Evolutionary conservation across 495 filamentous ascomycete genomes (phyloP), one percentile per base, ranked within the genome.

Genomic region (Chaetomidium leptoderma): DNA sequence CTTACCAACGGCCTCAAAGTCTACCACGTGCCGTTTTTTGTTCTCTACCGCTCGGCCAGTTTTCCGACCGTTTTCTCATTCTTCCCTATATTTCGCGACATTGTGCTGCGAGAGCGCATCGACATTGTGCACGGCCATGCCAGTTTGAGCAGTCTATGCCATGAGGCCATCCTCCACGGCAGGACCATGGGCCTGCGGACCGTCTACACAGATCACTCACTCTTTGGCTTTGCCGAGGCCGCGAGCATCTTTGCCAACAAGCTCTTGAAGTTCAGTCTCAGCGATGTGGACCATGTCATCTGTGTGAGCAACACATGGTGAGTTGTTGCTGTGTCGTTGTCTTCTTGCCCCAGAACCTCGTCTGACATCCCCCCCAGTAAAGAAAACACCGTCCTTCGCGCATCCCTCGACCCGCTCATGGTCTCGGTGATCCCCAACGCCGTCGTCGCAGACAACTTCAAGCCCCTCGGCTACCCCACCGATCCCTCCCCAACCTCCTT

Each of bases 251-350:
- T 98, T 27, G 91, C 95, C 10, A 98, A 98, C 68, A 98, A 98
- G 71, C 73, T 98, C 32, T 78, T 98, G 32, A 98, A 98, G 66
- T 98, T 98, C 66, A 91, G 84, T 0, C 65, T 98, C 61, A 97
- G 95, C 66, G 93, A 98, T 69, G 92, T 98, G 11, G 93, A 96
- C 63, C 93, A 98, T 81, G 91, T 93, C 35, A 95, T 98, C 53
- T 97, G 93, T 61, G 93, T 98, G 62, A 95, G 89, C 66, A 91
- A 98, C 78, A 98, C 93, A 53, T 97, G 92, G 92, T 93, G 78
- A 48, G 79, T 63, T 21, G 2, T 40, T 23, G 24, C 11, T 9
- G 19, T 27, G 24, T 26, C 49, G 27, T 36, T 37, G n/a, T 10
- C 49, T 29, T 33, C 2, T 29, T 52, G 2, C 26, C 13, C 6